A percentile compares a stretch with the other conserved stretches of the same genome.
These are phyloP conservation scores for Fusarium sublunatum DNA, from an alignment of 2,329 filamentous ascomycete genomes.

Conservation along the genomic window DNA sequence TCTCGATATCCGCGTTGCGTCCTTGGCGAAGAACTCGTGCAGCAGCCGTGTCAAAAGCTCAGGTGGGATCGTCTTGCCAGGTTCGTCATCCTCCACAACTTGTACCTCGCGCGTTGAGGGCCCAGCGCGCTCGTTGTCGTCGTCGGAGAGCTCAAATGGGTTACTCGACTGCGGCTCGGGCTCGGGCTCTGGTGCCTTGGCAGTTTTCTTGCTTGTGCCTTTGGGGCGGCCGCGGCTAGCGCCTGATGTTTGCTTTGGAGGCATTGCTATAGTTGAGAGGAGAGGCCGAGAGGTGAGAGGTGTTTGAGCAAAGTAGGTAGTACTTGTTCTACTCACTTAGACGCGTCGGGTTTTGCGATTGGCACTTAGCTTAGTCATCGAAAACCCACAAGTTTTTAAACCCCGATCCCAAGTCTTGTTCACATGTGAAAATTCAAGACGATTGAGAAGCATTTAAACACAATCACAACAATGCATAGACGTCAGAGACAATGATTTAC, in stretches of 20 bases:
- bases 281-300: background rate
- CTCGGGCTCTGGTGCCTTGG: constrained; percentile 37
- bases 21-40: constrained; percentile 80
- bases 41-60: constrained; percentile 81
- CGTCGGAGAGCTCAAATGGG: constrained; percentile 53
- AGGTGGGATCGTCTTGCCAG: constrained; percentile 69
- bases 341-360: background rate
- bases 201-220: constrained; percentile 41
- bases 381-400: background rate
- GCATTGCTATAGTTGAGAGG: constrained; percentile 50
- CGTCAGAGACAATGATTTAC: constrained; percentile 6
- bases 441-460: background rate
- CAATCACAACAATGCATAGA: background rate
- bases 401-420: background rate
- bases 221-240: constrained; percentile 53
- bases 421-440: too few species aligned
- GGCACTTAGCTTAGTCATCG: constrained; percentile 27
- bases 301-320: background rate
- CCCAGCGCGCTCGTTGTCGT: constrained; percentile 31
- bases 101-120: constrained; percentile 42
- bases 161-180: constrained; percentile 49
- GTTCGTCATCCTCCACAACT: constrained; percentile 47
- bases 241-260: constrained; percentile 55
- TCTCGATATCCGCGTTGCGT: constrained; percentile 77
- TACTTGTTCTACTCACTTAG: background rate